Evolutionary conservation across 2,329 filamentous ascomycete genomes (phyloP).

Genomic region (Penicillium griseofulvum): DNA sequence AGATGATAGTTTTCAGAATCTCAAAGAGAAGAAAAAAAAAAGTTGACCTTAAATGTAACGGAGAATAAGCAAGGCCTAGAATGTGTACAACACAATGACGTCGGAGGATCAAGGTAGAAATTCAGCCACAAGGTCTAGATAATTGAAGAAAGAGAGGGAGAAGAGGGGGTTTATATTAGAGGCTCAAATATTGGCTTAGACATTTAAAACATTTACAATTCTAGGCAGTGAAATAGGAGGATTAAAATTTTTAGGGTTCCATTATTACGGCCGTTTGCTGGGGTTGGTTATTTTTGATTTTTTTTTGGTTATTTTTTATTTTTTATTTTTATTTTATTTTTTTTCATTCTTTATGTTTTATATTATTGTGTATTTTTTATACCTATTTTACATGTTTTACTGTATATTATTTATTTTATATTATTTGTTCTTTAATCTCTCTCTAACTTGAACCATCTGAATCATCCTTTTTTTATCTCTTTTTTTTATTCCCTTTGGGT

Average conservation of each 20-base stretch:
- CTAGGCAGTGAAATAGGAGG: slow-evolving; percentile 14
- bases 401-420: not conserved
- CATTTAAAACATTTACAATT: slow-evolving; percentile 5
- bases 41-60: slow-evolving; percentile 12
- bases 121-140: slow-evolving; percentile 3
- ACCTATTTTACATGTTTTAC: not conserved
- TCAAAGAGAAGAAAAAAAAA: slow-evolving; percentile 2
- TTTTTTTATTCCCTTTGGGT: not conserved
- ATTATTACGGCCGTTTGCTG: slow-evolving; percentile 23
- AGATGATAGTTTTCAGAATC: not conserved
- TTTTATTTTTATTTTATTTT: not conserved
- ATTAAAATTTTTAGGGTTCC: slow-evolving; percentile 24
- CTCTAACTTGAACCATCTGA: slow-evolving; percentile 2
- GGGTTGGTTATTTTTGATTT: slow-evolving; percentile 13
- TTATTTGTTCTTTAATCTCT: slow-evolving; percentile 5
- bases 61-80: slow-evolving; percentile 11
- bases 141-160: slow-evolving; percentile 14
- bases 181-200: slow-evolving; percentile 22
- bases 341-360: slow-evolving; percentile 5
- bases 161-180: slow-evolving; percentile 27
- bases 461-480: not conserved
- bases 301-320: slow-evolving; percentile 13
- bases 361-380: not conserved
- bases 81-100: slow-evolving; percentile 12
- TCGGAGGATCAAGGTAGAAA: slow-evolving; percentile 7